phyloP scores from a whole-genome alignment of 192 early-diverging fungal species.

The Podila clonocystis region DNA sequence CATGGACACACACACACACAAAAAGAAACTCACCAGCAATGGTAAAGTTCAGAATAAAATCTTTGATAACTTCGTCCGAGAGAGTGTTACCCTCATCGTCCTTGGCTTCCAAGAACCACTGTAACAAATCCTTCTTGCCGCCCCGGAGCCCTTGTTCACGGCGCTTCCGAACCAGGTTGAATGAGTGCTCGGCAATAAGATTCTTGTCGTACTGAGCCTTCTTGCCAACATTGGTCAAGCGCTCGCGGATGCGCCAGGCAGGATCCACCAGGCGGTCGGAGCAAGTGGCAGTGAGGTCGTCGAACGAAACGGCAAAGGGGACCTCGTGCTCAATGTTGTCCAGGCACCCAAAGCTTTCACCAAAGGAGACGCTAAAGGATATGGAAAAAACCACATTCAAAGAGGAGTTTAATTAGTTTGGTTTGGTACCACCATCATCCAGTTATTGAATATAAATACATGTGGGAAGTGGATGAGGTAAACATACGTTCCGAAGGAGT shows the following conservation, averaged over 20 bases:
- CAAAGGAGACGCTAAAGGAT: conserved; percentile 28
- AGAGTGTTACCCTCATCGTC: conserved; percentile 50
- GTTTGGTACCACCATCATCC: too few relatives aligned
- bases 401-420: too few relatives aligned
- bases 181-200: conserved; percentile 21
- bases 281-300: conserved; percentile 48
- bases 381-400: background rate
- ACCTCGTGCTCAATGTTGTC: conserved; percentile 14
- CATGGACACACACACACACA: background rate
- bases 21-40: conserved; percentile 24
- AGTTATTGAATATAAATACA: background rate
- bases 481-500: conserved; percentile 37
- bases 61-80: conserved; percentile 54
- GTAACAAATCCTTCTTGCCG: conserved; percentile 46
- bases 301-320: conserved; percentile 63
- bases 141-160: background rate
- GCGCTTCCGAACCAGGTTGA: conserved; percentile 36
- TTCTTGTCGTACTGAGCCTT: conserved; percentile 17
- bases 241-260: conserved; percentile 44
- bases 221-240: conserved; percentile 10
- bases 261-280: conserved; percentile 33
- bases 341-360: conserved; percentile 37
- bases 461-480: background rate
- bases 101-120: conserved; percentile 54
- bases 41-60: conserved; percentile 57